Percentiles rank a stretch among this genome's conserved stretches.
Evolutionary conservation across 352 stramenopile species (phyloP).

Genomic region (Pythium pyrilobum): DNA sequence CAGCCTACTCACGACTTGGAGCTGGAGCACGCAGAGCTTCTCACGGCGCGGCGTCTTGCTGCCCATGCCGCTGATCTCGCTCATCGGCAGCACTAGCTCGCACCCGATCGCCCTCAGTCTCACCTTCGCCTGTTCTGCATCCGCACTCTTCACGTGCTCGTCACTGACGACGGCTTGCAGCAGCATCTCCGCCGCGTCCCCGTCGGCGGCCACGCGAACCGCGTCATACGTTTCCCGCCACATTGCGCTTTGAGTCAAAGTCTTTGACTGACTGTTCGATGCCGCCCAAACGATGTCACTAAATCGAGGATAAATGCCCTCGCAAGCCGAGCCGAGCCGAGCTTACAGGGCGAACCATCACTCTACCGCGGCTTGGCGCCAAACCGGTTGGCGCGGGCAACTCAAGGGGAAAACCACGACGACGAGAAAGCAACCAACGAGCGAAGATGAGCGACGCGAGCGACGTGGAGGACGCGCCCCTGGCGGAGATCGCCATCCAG

Average conservation of each 20-base stretch:
- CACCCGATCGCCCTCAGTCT: conserved; percentile 12
- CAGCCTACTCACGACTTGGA: conserved; percentile 60
- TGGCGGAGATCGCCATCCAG: conserved; percentile 70
- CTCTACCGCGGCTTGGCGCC: background rate
- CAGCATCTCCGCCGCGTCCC: conserved; percentile 6
- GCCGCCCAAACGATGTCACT: conserved; percentile 6
- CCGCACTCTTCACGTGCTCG: background rate
- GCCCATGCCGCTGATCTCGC: conserved; percentile 11
- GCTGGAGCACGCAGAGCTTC: conserved; percentile 53
- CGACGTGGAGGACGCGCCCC: conserved; percentile 34
- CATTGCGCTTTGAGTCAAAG: background rate
- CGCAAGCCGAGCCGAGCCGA: background rate
- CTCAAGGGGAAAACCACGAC: background rate
- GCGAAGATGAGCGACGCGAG: conserved; percentile 30
- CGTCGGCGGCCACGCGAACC: background rate
- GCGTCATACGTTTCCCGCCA: conserved; percentile 21
- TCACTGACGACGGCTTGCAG: background rate
- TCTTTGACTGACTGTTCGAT: background rate
- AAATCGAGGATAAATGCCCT: background rate
- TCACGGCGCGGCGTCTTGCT: conserved; percentile 18
- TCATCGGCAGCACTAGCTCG: conserved; percentile 7
- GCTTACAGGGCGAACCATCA: background rate
- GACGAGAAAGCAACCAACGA: background rate
- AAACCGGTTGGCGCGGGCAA: conserved; percentile 1
- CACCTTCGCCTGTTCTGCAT: background rate